A percentile compares a stretch with the other conserved stretches of the same genome.
Evolutionary conservation across 768 basidiomycete genomes (phyloP).

Genomic region (Termitomyces sp.): DNA sequence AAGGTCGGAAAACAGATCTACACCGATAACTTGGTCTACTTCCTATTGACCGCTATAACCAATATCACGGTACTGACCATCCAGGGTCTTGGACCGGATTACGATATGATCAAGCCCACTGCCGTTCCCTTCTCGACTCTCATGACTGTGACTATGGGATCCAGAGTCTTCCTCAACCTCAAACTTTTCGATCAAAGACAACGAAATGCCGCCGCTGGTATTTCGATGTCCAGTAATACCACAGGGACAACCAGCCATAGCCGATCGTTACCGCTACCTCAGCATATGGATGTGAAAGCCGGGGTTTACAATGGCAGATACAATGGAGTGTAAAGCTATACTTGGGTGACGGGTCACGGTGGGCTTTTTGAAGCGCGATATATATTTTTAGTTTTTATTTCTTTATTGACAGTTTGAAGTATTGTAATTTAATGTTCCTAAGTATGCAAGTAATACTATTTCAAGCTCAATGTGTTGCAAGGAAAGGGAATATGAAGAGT

Average conservation of each 20-base stretch:
- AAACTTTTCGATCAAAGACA: slow-evolving; percentile 12
- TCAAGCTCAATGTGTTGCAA: too few species aligned
- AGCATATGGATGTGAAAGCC: neutral
- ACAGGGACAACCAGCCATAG: neutral
- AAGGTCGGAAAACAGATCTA: slow-evolving; percentile 25
- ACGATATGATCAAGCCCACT: slow-evolving; percentile 25
- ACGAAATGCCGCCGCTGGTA: neutral
- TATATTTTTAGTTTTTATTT: too few species aligned
- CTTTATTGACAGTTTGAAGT: too few species aligned
- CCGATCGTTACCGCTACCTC: neutral
- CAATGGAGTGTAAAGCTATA: neutral
- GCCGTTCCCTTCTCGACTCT: slow-evolving; percentile 25
- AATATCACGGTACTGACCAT: slow-evolving; percentile 25
- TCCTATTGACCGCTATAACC: slow-evolving; percentile 21
- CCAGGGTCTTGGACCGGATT: slow-evolving; percentile 21
- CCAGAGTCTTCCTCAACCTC: slow-evolving; percentile 29
- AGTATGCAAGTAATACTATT: too few species aligned
- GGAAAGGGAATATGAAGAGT: too few species aligned
- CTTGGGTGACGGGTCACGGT: too few species aligned
- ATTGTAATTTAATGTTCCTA: too few species aligned
- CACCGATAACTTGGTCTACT: slow-evolving; percentile 26
- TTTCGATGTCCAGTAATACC: neutral
- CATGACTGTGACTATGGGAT: slow-evolving; percentile 28
- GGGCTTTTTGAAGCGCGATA: too few species aligned
- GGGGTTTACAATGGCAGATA: neutral